Base-by-base conservation (phyloP, 2,329 filamentous ascomycete genomes). In the Hypoxylon sp. region DNA sequence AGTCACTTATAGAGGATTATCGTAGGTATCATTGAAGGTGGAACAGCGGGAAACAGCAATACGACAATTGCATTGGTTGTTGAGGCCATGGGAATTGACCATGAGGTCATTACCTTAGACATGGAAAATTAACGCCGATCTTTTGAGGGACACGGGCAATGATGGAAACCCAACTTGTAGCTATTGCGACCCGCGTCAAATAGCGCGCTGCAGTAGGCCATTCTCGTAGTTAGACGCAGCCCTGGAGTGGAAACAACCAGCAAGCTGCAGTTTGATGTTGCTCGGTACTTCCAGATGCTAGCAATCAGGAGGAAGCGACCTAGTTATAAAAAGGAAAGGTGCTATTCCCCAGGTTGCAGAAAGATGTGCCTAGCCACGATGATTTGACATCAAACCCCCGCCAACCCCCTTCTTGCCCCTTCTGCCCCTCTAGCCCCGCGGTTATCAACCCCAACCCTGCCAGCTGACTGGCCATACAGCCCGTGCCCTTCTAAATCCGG, bases 341-440 rank as follows among this genome's bases (percentile, higher is more conserved):
- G 32, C 51, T 53, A 11, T 51, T 6, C 46, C 31, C 55, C 39
- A 37, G 24, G 37, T 44, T 19, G 48, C 24, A 42, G 17, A 46
- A 17, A 27, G n/a, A 37, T 24, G 19, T 37, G 37, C 19, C 11
- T 37, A 44, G 39, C 39, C 39, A 44, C 39, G 19, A 21, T 44
- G 21, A 51, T 42, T 53, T 61, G 44, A 39, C 24, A 44, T 44
- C 29, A 27, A 56, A 42, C 24, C 54, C 54, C 59, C 47, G 21
- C 55, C 17, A 56, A 17, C 54, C 54, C 67, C 67, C 64, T 42
- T 19, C 55, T 19, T 52, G 17, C 54, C 55, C 67, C 52, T 56
- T 48, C 24, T 52, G 31, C 50, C 58, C 67, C 67, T 51, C 67
- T n/a, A 59, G 56, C 67, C 64, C 67, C 64, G 67, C 67, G 56